These are phyloP conservation scores for Paramecium bursaria DNA, from an alignment of 73 alveolate species.

Conservation along the genomic window DNA sequence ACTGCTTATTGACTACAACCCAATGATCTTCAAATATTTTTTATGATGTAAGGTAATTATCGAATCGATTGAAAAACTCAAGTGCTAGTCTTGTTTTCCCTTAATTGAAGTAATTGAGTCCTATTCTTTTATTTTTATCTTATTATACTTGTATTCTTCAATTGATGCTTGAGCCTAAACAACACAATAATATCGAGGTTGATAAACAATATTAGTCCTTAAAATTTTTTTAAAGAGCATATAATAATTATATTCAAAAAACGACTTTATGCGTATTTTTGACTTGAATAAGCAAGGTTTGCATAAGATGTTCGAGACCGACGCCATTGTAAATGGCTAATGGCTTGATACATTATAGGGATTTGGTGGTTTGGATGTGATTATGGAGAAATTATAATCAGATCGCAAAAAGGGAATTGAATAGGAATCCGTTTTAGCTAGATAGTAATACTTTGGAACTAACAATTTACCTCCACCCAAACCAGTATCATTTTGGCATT, in stretches of 20 bases:
- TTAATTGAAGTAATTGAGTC: background rate
- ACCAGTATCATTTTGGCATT: conserved; percentile 15
- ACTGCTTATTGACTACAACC: conserved; percentile 35
- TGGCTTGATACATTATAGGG: background rate
- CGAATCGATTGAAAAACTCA: conserved; percentile 29
- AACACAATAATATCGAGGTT: too few relatives aligned
- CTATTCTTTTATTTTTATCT: too few relatives aligned
- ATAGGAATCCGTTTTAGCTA: background rate
- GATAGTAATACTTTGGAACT: conserved; percentile 34
- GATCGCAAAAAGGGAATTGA: conserved; percentile 30
- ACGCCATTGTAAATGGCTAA: conserved; percentile 4
- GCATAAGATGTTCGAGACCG: conserved; percentile 40
- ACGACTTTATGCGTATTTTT: too few relatives aligned
- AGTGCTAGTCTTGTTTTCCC: conserved; percentile 39
- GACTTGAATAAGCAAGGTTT: too few relatives aligned
- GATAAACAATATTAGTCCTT: too few relatives aligned
- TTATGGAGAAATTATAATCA: background rate
- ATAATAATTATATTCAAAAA: too few relatives aligned
- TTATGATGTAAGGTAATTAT: background rate
- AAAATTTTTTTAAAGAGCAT: too few relatives aligned
- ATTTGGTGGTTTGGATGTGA: conserved; percentile 33
- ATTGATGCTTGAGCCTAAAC: too few relatives aligned
- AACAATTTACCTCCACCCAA: conserved; percentile 50
- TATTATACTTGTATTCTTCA: too few relatives aligned
- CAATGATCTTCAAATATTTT: conserved; percentile 10